Base-by-base conservation (phyloP, 768 basidiomycete genomes). In the Trichaptum fuscoviolaceum region DNA sequence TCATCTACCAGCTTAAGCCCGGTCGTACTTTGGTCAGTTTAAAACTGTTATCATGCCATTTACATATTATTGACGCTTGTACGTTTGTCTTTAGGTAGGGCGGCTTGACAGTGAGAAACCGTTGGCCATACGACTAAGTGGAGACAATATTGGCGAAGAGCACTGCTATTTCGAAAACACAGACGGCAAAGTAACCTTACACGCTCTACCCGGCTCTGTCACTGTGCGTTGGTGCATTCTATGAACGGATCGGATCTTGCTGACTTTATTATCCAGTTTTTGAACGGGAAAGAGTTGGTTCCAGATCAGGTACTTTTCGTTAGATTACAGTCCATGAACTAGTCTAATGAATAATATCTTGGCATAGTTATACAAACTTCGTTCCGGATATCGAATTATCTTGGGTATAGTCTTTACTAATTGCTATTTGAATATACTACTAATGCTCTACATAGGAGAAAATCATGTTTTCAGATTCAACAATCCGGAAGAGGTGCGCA, bases 381-480 rank as follows among this genome's bases (percentile, higher is more conserved):
- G 90, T 42, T 95, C 96, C 64, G 97, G 97, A 36, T 99, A 90
- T 76, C 92, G 97, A 34, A 93, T 99, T 73, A 99, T 99, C 75
- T 85, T 99, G 63, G 96, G 92, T 93, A 72, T 66, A 52, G 85
- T 78, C 64, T 7, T 64, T 15, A 20, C 15, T 10, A 63, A 10
- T 23, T 65, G 9, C 36, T 8, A n/a, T 23, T 24, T 52, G 42
- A 20, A 52, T 15, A 6, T 20, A 52, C 12, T 15, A 52, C 20
- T 52, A 12, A 52, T 12, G 2, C 3, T 30, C 30, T 12, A 52
- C 65, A 61, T 67, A 93, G 93, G 96, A 64, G 96, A 98, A 71
- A 89, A 95, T 69, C 97, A 99, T 79, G 95, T 99, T 65, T 99
- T 99, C 77, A 87, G 97, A 20, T 99, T 97, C 78, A 99, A 93